A percentile compares a stretch with the other conserved stretches of the same genome.
Evolutionary conservation across 2,329 filamentous ascomycete species (phyloP).

Genomic region (Fusarium xyrophilum): DNA sequence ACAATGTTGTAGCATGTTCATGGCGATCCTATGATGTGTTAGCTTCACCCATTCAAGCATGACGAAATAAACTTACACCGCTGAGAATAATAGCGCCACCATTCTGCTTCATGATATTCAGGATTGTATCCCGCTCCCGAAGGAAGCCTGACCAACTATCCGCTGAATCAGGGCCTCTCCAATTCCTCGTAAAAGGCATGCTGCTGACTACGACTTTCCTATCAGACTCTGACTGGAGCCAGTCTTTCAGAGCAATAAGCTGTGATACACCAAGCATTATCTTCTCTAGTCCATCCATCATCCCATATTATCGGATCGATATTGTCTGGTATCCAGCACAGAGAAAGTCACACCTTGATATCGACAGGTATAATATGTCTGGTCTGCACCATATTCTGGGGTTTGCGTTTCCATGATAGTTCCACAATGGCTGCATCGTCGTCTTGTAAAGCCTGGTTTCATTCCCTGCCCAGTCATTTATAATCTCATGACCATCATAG

Average conservation of each 20-base stretch:
- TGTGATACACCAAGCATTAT: neutral
- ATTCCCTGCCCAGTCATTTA: neutral
- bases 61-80: neutral
- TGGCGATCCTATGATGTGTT: neutral
- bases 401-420: neutral
- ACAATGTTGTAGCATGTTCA: neutral
- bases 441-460: neutral
- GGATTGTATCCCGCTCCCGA: neutral
- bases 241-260: neutral
- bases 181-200: neutral
- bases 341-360: neutral
- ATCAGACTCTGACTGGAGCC: neutral
- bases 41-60: rapidly evolving
- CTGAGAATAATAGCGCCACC: neutral
- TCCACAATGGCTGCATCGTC: neutral
- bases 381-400: neutral
- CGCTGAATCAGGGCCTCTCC: neutral
- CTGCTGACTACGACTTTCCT: neutral
- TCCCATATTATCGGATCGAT: neutral
- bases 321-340: neutral
- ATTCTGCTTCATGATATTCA: neutral
- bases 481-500: neutral
- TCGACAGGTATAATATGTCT: neutral
- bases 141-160: neutral
- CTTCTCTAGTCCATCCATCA: neutral